phyloP scores from a whole-genome alignment of 2,329 filamentous ascomycete species.

The Teratosphaeriaceae sp. region DNA sequence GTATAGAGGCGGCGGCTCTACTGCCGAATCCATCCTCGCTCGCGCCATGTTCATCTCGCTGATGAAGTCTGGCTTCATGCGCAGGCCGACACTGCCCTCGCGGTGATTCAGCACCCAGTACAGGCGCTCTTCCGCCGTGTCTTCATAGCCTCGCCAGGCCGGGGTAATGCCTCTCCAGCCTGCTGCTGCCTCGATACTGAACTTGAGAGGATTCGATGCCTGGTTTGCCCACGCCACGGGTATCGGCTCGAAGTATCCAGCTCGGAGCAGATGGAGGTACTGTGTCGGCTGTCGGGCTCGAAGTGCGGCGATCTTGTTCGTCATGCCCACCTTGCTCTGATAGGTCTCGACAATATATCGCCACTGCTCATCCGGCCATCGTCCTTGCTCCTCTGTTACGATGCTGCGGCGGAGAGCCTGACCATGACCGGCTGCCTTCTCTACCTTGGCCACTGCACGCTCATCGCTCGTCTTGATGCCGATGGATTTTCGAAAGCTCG shows the following conservation, averaged over 20 bases:
- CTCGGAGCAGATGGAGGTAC: constrained; percentile 38
- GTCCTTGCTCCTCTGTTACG: constrained; percentile 35
- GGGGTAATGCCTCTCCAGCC: constrained; percentile 44
- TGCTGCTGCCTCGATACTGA: constrained; percentile 36
- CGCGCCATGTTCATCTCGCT: constrained; percentile 40
- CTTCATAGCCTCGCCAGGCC: constrained; percentile 41
- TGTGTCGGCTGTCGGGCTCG: constrained; percentile 25
- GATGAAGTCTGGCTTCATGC: constrained; percentile 40
- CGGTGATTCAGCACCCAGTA: constrained; percentile 46
- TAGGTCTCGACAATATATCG: constrained; percentile 34
- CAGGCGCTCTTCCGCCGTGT: constrained; percentile 43
- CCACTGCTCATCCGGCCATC: constrained; percentile 38
- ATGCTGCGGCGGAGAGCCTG: constrained; percentile 31
- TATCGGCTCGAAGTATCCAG: constrained; percentile 46
- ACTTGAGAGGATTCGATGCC: constrained; percentile 39
- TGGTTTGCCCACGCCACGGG: constrained; percentile 40
- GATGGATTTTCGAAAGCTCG: constrained; percentile 34
- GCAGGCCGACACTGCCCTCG: constrained; percentile 29
- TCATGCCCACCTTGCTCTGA: constrained; percentile 39
- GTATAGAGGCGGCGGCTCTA: constrained; percentile 39
- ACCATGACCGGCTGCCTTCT: constrained; percentile 23
- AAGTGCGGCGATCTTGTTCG: constrained; percentile 32
- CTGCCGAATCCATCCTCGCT: constrained; percentile 38
- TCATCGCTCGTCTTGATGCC: constrained; percentile 33
- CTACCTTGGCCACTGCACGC: constrained; percentile 21